Evolutionary conservation across 2,329 filamentous ascomycete species (phyloP).

Genomic region (Fusarium fracticaudum): DNA sequence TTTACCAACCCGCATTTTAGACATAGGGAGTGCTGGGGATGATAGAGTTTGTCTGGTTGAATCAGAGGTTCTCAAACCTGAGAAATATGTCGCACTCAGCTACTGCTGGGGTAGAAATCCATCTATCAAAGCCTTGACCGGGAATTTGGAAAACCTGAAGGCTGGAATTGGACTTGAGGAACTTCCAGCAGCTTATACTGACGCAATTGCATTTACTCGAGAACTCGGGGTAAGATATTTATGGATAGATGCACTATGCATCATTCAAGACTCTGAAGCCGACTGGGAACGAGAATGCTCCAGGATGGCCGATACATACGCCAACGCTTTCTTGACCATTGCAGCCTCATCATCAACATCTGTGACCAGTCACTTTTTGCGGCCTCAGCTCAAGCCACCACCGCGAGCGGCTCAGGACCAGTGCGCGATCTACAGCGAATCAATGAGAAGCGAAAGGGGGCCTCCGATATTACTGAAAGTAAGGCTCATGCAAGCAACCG

Average conservation of each 20-base stretch:
- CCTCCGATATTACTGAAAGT: constrained; percentile 7
- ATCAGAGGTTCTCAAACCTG: background rate
- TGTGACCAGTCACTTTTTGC: constrained; percentile 11
- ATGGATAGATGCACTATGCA: constrained; percentile 36
- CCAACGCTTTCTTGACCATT: constrained; percentile 26
- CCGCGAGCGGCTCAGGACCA: background rate
- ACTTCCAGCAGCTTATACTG: constrained; percentile 22
- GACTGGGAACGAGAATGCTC: constrained; percentile 34
- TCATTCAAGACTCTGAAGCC: constrained; percentile 18
- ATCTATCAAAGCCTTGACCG: background rate
- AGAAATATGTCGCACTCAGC: constrained; percentile 29
- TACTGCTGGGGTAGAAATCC: constrained; percentile 31
- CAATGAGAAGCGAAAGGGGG: background rate
- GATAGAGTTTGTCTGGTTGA: constrained; percentile 1
- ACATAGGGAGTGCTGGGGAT: background rate
- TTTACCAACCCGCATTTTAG: constrained; percentile 23
- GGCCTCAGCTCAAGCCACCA: background rate
- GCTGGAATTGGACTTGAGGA: background rate
- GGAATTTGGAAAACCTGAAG: constrained; percentile 9
- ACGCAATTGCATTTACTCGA: constrained; percentile 6
- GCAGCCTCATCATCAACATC: constrained; percentile 29
- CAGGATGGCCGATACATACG: constrained; percentile 27
- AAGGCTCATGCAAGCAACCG: constrained; percentile 18
- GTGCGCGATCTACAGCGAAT: background rate
- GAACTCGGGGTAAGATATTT: constrained; percentile 17